Evolutionary conservation across 2,329 filamentous ascomycete genomes (phyloP), one percentile per base, ranked within the genome.

Genomic region (Stemphylium vesicarium): DNA sequence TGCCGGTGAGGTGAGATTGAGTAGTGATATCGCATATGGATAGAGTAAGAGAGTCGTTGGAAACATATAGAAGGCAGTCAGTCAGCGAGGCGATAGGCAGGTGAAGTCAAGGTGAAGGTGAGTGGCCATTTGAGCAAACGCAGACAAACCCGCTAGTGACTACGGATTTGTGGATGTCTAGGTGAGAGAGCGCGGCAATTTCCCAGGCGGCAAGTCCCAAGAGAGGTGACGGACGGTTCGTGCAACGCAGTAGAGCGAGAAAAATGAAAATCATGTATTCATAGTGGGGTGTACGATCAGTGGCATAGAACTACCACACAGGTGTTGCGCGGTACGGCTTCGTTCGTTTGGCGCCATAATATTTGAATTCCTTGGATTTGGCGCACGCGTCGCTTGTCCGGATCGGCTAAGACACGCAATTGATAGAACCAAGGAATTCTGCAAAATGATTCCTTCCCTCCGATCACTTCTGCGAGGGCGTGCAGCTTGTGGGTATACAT

Each of bases 61-160:
- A 8, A 9, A 11, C 2, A 4, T 13, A 12, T 16, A 38, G n/a
- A 26, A 24, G 33, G 4, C 24, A 4, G 5, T 18, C 11, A 36
- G 8, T 16, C 29, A 22, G 20, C 18, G 15, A 37, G 11, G 40
- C 37, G 15, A 31, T 32, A 16, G 4, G 12, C 12, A 4, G 20
- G 20, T 29, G n/a, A 12, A 42, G 37, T 15, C 16, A 32, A 31
- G 18, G 51, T 50, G 45, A 54, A 54, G 45, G 45, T 39, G 40
- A 45, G 36, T 36, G 16, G 1, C 18, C 7, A 16, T 24, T 12
- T 12, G 13, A 20, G 33, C 24, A 32, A 18, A 35, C 41, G n/a
- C 16, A 20, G 29, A 43, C 37, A n/a, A 32, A 3, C 26, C n/a
- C 13, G 29, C 20, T 12, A 37, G 10, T 11, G 6, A 10, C 13